These are phyloP conservation scores for Bidens hawaiensis DNA, from an alignment of 140 eudicot species.

Conservation along the genomic window DNA sequence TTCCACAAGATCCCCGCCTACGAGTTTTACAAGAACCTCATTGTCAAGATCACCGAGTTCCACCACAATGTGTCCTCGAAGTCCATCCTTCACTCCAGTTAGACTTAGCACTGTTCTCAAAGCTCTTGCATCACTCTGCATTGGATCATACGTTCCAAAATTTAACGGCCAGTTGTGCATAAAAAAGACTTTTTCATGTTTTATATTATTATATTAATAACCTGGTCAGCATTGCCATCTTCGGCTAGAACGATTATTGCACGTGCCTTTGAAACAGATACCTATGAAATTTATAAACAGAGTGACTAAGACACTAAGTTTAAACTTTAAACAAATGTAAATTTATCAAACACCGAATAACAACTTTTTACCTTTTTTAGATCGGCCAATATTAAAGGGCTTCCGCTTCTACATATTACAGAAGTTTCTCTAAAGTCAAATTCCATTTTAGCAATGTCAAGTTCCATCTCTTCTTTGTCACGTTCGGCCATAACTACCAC, in stretches of 20 bases:
- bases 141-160: not conserved
- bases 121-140: constrained; percentile 93
- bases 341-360: not conserved
- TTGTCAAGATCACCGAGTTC: constrained; percentile 87
- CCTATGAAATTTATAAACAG: constrained; percentile 29
- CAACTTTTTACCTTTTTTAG: constrained; percentile 55
- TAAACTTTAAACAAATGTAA: not conserved
- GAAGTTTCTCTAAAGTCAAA: constrained; percentile 85
- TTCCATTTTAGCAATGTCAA: constrained; percentile 84
- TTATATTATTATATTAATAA: constrained; percentile 29
- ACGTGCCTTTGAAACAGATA: constrained; percentile 93
- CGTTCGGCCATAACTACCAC: constrained; percentile 90
- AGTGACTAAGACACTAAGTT: not conserved
- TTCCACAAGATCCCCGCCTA: constrained; percentile 90
- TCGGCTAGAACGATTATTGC: constrained; percentile 85
- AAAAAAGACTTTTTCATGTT: not conserved
- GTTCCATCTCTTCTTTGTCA: constrained; percentile 94
- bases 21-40: constrained; percentile 86
- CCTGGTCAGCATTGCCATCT: constrained; percentile 97
- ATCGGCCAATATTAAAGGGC: constrained; percentile 82
- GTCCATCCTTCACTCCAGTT: constrained; percentile 84
- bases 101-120: constrained; percentile 78
- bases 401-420: constrained; percentile 90
- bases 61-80: constrained; percentile 77
- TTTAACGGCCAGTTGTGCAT: constrained; percentile 8